phyloP scores from a whole-genome alignment of 2,329 filamentous ascomycete species.

The Onygenales sp. region DNA sequence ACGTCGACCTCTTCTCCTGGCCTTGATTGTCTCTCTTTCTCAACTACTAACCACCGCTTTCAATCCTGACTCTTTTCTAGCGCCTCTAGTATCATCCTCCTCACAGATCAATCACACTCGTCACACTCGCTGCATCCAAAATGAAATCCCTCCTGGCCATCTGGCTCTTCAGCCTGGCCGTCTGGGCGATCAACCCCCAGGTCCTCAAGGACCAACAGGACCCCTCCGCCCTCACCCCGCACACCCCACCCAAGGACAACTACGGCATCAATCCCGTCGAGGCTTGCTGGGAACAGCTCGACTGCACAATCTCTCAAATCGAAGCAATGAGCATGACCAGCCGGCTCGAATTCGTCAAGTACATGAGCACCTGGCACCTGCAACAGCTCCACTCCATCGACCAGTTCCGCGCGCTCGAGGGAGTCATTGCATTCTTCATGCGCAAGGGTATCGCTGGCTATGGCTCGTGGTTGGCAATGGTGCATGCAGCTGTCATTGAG shows the following conservation, averaged over 20 bases:
- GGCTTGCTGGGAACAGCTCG: conserved; percentile 12
- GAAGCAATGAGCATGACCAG: conserved; percentile 12
- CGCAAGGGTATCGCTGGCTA: conserved; percentile 11
- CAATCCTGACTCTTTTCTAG: neutral
- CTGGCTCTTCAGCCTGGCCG: conserved; percentile 4
- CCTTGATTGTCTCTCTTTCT: neutral
- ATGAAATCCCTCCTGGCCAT: conserved; percentile 7
- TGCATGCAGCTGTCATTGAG: conserved; percentile 14
- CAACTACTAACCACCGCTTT: neutral
- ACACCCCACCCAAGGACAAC: neutral
- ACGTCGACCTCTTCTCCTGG: neutral
- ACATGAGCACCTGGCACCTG: conserved; percentile 13
- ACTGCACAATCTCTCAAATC: conserved; percentile 15
- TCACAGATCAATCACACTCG: neutral
- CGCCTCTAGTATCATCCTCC: neutral
- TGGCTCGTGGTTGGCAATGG: conserved; percentile 14
- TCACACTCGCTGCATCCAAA: neutral
- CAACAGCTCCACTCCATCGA: conserved; percentile 10
- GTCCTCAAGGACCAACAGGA: neutral
- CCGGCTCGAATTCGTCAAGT: conserved; percentile 16
- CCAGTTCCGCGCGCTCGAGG: conserved; percentile 15
- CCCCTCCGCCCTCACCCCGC: neutral
- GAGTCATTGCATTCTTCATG: conserved; percentile 16
- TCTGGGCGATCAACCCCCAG: neutral
- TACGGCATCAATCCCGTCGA: conserved; percentile 3